Conservation (phyloP, 495 filamentous ascomycete genomes). For the Penicillium mononematosum region DNA sequence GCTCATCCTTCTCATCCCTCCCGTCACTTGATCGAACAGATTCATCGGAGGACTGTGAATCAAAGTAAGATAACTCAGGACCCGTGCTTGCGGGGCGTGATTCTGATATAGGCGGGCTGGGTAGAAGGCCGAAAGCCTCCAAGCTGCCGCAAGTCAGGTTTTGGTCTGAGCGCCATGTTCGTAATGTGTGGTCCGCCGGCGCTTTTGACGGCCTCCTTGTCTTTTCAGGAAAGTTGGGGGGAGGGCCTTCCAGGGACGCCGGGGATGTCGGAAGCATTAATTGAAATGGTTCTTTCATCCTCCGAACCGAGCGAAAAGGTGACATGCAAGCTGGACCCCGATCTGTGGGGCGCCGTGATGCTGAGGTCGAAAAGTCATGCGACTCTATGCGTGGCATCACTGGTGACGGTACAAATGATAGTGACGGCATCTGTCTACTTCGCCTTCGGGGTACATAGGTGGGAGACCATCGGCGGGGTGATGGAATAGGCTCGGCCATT, state of each 20-base stretch:
- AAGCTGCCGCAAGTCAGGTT: slow-evolving; percentile 36
- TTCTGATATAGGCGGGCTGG: slow-evolving; percentile 45
- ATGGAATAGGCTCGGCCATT: slow-evolving; percentile 23
- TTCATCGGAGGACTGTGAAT: slow-evolving; percentile 12
- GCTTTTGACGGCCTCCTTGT: slow-evolving; percentile 18
- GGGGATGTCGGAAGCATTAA: slow-evolving; percentile 42
- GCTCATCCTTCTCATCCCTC: neutral
- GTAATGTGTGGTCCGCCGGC: slow-evolving; percentile 29
- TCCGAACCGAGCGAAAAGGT: slow-evolving; percentile 47
- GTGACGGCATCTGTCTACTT: slow-evolving; percentile 30
- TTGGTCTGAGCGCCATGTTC: slow-evolving; percentile 46
- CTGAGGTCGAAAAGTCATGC: slow-evolving; percentile 33
- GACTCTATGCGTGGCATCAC: slow-evolving; percentile 17
- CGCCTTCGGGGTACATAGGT: slow-evolving; percentile 31
- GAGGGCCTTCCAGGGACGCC: slow-evolving; percentile 27
- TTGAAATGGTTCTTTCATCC: slow-evolving; percentile 49
- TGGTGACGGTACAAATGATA: slow-evolving; percentile 29
- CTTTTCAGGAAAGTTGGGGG: slow-evolving; percentile 19
- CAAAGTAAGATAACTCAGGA: slow-evolving; percentile 37
- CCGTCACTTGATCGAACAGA: slow-evolving; percentile 11
- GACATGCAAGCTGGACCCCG: slow-evolving; percentile 35
- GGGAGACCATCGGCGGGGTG: slow-evolving; percentile 33
- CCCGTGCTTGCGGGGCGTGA: slow-evolving; percentile 31
- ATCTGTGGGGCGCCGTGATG: slow-evolving; percentile 28
- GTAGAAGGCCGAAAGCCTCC: slow-evolving; percentile 42